A percentile compares a stretch with the other conserved stretches of the same genome.
Conservation (phyloP, 2,329 filamentous ascomycete genomes). For the Moelleriella libera region DNA sequence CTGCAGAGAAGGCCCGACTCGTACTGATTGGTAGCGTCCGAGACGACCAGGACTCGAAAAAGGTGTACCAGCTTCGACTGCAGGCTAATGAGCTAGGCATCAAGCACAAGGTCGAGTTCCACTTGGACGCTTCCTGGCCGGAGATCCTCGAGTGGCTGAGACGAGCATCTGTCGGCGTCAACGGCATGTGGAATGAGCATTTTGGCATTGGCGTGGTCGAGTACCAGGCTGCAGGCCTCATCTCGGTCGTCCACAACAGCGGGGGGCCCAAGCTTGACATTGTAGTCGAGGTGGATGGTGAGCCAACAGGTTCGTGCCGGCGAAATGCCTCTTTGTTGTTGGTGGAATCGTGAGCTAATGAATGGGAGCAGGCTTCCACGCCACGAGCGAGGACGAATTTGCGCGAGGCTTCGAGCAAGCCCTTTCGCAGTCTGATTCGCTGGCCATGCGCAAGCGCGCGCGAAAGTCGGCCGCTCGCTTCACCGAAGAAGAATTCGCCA, state of each 20-base stretch:
- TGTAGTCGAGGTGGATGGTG: conserved; percentile 64
- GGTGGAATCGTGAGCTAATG: background rate
- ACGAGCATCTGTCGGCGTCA: conserved; percentile 72
- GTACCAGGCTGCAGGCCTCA: conserved; percentile 88
- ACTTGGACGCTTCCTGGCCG: conserved; percentile 81
- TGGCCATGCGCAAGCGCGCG: conserved; percentile 63
- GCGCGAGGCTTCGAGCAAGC: conserved; percentile 69
- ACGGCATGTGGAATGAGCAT: conserved; percentile 99
- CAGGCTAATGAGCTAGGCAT: conserved; percentile 77
- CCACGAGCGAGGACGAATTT: conserved; percentile 64
- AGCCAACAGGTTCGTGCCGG: conserved; percentile 53
- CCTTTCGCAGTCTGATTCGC: conserved; percentile 54
- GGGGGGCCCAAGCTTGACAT: conserved; percentile 92
- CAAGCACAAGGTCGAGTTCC: conserved; percentile 72
- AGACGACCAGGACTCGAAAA: conserved; percentile 63
- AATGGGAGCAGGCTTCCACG: conserved; percentile 57
- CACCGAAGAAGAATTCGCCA: conserved; percentile 72
- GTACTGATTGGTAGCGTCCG: conserved; percentile 88
- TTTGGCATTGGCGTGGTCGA: conserved; percentile 98
- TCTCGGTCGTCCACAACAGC: conserved; percentile 84
- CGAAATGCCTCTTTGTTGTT: background rate
- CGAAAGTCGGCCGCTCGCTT: conserved; percentile 70
- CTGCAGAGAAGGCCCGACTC: conserved; percentile 46
- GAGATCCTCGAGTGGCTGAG: conserved; percentile 70
- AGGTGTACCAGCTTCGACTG: conserved; percentile 78